Conservation (phyloP, 768 basidiomycete genomes). For the Trametes sanguinea region DNA sequence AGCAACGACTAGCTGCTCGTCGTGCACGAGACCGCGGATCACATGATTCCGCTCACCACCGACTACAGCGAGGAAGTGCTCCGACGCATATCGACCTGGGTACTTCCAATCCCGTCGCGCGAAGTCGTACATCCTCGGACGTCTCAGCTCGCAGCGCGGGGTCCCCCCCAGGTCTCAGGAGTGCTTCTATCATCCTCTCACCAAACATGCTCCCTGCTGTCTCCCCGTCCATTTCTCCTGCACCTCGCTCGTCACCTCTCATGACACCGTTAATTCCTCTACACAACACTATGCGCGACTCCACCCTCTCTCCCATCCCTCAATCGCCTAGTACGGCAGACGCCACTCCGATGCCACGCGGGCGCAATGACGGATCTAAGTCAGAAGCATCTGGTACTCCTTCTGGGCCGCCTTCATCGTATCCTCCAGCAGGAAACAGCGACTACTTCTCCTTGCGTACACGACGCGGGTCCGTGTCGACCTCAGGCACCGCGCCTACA, state of each 20-base stretch:
- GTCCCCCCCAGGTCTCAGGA: conserved; percentile 21
- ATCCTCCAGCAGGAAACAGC: conserved; percentile 9
- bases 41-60: conserved; percentile 25
- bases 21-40: conserved; percentile 24
- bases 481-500: conserved; percentile 37
- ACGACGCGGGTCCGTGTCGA: conserved; percentile 48
- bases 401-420: conserved; percentile 3
- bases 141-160: conserved; percentile 17
- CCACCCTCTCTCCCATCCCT: conserved; percentile 30
- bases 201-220: conserved; percentile 68
- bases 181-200: conserved; percentile 57
- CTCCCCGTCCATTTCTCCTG: conserved; percentile 48
- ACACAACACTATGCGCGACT: conserved; percentile 22
- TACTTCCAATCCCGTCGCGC: conserved; percentile 22
- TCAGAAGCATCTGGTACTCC: background rate
- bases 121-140: conserved; percentile 35
- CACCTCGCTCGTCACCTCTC: conserved; percentile 54
- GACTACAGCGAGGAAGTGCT: conserved; percentile 29
- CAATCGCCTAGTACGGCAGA: conserved; percentile 30
- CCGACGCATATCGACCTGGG: conserved; percentile 32
- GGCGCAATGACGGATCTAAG: background rate
- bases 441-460: conserved; percentile 58
- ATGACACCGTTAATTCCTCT: conserved; percentile 59
- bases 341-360: conserved; percentile 26
- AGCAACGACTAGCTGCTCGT: conserved; percentile 44